Evolutionary conservation across 108 stramenopile species (phyloP).

Genomic region (Thalassiosira profunda): DNA sequence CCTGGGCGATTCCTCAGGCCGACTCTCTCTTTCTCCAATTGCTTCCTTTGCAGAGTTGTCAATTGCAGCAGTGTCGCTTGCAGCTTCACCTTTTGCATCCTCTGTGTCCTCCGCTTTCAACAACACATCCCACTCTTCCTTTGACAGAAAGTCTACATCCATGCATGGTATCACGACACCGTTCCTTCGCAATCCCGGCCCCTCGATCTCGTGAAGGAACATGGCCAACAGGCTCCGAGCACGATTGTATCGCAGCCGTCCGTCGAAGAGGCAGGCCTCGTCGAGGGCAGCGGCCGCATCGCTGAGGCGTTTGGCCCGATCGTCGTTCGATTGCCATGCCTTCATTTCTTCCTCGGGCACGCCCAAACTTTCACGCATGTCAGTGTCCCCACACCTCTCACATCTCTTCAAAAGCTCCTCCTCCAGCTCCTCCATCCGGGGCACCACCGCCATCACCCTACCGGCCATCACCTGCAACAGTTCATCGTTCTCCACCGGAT

Average conservation of each 20-base stretch:
- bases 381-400: background rate
- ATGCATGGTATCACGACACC: constrained; percentile 40
- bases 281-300: constrained; percentile 27
- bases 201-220: constrained; percentile 46
- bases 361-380: constrained; percentile 7
- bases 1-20: constrained; percentile 1
- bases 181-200: constrained; percentile 40
- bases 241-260: constrained; percentile 32
- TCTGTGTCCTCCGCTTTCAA: background rate
- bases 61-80: background rate
- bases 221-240: constrained; percentile 29
- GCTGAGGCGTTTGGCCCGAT: background rate
- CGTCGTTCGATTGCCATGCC: constrained; percentile 19
- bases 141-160: constrained; percentile 43
- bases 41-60: background rate
- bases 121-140: constrained; percentile 22
- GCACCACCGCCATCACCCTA: constrained; percentile 17
- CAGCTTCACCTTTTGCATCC: background rate
- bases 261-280: constrained; percentile 40
- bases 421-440: constrained; percentile 38
- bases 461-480: constrained; percentile 33
- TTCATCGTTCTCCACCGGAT: constrained; percentile 9
- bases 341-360: constrained; percentile 32
- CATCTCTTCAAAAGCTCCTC: constrained; percentile 32
- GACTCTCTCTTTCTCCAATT: background rate